Evolutionary conservation across 306 rosid species (phyloP), one percentile per base, ranked within the genome.

Genomic region (Trifolium subterraneum): DNA sequence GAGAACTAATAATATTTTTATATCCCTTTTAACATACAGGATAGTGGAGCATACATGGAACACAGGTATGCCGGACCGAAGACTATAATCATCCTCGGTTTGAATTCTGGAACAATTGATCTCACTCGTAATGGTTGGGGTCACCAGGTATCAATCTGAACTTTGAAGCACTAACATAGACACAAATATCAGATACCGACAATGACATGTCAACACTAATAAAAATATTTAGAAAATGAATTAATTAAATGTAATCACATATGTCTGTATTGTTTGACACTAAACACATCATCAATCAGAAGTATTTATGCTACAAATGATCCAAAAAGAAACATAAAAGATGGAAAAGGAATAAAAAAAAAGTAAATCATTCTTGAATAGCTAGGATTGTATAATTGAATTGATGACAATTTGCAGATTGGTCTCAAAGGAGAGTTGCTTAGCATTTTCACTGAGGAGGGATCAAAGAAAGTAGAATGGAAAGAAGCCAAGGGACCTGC

Each of bases 11-110:
- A 25, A 64, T n/a, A 70, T 13, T 58, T 58, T 39, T 75, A 19
- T 39, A 51, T 51, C 51, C 27, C 18, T 44, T 78, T 42, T 29
- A 36, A 70, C 72, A 35, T 75, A 56, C 81, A 95, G 98, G 97
- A 95, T 65, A 90, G 96, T 74, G 99, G 98, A 82, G 96, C 99
- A 45, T 90, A 92, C 88, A 90, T 95, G 99, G 99, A 95, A 76
- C 97, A 86, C 84, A 88, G 99, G 75, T 95, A 2, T 50, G 85
- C 96, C 1, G 99, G 96, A 36, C 98, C 97, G 42, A 87, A 85
- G 67, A 18, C 85, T 4, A 15, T 92, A 20, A 72, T 72, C 15
- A 71, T 94, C 84, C 88, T 94, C 20, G 93, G 95, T 79, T 73
- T 92, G 79, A 92, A 82, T 73, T 82, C 93, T 0, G 97, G 99